These are phyloP conservation scores for Parsonsia alboflavescens DNA, from an alignment of 257 asterid species.

Conservation along the genomic window DNA sequence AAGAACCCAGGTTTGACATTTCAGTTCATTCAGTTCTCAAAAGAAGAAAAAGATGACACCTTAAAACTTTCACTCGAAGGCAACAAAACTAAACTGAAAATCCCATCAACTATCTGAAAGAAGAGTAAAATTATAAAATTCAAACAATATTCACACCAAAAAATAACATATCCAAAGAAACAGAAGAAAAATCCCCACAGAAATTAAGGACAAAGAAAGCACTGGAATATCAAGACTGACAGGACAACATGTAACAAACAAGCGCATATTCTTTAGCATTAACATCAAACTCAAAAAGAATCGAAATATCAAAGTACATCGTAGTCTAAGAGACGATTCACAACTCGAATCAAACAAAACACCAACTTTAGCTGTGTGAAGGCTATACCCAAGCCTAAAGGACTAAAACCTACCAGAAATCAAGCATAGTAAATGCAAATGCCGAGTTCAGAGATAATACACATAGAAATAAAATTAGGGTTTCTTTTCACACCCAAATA, in stretches of 20 bases:
- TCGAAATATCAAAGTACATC: neutral
- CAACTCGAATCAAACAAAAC: conserved; percentile 12
- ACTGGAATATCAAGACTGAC: neutral
- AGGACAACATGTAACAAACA: neutral
- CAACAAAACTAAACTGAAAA: neutral
- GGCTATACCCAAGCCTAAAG: conserved; percentile 1
- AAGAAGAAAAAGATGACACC: neutral
- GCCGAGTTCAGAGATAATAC: neutral
- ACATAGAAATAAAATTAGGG: conserved; percentile 19
- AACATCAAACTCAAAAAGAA: neutral
- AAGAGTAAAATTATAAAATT: neutral
- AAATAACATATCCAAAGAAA: neutral
- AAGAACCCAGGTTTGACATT: neutral
- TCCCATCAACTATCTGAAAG: neutral
- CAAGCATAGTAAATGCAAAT: conserved; percentile 4
- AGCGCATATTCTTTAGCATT: neutral
- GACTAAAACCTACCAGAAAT: conserved; percentile 15
- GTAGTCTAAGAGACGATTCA: conserved; percentile 6
- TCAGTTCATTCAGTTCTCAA: neutral
- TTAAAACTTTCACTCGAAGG: neutral
- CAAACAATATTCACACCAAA: neutral
- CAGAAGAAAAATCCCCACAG: neutral
- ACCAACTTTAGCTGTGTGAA: conserved; percentile 6
- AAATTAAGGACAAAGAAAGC: neutral
- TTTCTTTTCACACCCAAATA: conserved; percentile 7